Conservation (phyloP, 768 basidiomycete genomes). For the Naganishia antarctica region DNA sequence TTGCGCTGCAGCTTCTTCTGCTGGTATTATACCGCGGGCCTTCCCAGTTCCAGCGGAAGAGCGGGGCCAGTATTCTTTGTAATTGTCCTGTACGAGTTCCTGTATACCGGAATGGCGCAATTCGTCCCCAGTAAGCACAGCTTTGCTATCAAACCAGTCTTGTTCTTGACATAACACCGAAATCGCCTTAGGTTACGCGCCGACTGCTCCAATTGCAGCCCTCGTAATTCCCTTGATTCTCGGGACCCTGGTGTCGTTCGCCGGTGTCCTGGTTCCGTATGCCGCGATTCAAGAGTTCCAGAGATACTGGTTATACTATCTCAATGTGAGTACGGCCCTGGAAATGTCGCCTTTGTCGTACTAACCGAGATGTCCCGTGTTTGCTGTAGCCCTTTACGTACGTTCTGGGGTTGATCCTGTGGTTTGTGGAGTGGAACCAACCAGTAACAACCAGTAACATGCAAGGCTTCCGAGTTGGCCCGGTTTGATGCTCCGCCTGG, state of each 20-base stretch:
- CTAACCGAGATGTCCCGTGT: not conserved
- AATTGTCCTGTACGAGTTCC: constrained; percentile 45
- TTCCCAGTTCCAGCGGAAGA: constrained; percentile 36
- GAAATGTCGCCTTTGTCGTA: not conserved
- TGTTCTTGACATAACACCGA: too few species aligned
- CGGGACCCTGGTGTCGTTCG: constrained; percentile 26
- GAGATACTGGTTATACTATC: constrained; percentile 40
- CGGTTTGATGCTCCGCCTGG: constrained; percentile 42
- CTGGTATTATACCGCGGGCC: constrained; percentile 37
- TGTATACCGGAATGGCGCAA: constrained; percentile 45
- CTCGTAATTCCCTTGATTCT: constrained; percentile 44
- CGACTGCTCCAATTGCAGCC: constrained; percentile 42
- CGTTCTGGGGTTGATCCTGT: constrained; percentile 37
- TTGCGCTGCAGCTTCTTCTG: constrained; percentile 28
- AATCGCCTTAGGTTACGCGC: constrained; percentile 42
- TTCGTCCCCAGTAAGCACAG: constrained; percentile 12
- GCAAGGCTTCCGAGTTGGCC: constrained; percentile 36
- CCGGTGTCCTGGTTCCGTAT: constrained; percentile 25
- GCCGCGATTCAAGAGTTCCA: constrained; percentile 29
- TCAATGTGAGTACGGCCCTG: constrained; percentile 23
- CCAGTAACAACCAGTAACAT: constrained; percentile 42
- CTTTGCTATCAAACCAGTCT: not conserved
- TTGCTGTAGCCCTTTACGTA: constrained; percentile 7
- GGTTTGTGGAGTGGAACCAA: constrained; percentile 39
- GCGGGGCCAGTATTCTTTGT: constrained; percentile 44